Evolutionary conservation across 352 stramenopile species (phyloP).

Genomic region (Phytopythium kandeliae): DNA sequence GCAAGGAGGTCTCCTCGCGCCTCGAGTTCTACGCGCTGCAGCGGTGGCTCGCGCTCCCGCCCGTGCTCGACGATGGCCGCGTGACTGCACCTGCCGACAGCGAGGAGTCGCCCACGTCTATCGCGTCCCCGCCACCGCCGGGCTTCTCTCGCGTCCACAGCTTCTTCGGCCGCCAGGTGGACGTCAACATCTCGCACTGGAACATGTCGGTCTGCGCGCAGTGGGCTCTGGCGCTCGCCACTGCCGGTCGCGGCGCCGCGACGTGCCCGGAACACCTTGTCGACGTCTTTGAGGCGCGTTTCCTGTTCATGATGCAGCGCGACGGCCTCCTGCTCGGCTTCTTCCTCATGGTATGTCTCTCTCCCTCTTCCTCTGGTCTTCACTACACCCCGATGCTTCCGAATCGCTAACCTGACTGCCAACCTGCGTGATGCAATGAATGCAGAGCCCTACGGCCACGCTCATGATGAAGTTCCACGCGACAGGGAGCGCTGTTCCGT

Average conservation of each 20-base stretch:
- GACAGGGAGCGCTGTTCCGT: conserved; percentile 27
- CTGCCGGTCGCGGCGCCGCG: conserved; percentile 15
- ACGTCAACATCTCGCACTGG: conserved; percentile 60
- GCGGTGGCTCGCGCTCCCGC: conserved; percentile 38
- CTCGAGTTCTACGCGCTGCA: conserved; percentile 51
- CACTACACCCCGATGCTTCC: too few species aligned
- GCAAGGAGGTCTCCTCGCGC: conserved; percentile 31
- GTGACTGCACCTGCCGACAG: conserved; percentile 6
- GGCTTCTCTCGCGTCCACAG: conserved; percentile 40
- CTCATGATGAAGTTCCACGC: conserved; percentile 45
- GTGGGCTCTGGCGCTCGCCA: conserved; percentile 23
- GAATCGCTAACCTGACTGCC: too few species aligned
- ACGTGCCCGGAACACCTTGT: conserved; percentile 8
- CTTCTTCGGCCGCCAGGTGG: conserved; percentile 48
- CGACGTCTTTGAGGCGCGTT: conserved; percentile 44
- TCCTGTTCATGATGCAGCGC: conserved; percentile 61
- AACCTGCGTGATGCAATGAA: neutral
- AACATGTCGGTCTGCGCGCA: conserved; percentile 59
- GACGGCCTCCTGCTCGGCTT: conserved; percentile 57
- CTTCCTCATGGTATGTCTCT: conserved; percentile 28
- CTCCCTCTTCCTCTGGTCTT: too few species aligned
- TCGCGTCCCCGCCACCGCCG: conserved; percentile 7
- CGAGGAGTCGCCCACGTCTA: conserved; percentile 1
- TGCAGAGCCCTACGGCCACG: conserved; percentile 34
- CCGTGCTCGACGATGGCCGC: conserved; percentile 9